These are phyloP conservation scores for Cyberlindnera nakhonratchasimensis DNA, from an alignment of 805 yeast genomes.

Conservation along the genomic window DNA sequence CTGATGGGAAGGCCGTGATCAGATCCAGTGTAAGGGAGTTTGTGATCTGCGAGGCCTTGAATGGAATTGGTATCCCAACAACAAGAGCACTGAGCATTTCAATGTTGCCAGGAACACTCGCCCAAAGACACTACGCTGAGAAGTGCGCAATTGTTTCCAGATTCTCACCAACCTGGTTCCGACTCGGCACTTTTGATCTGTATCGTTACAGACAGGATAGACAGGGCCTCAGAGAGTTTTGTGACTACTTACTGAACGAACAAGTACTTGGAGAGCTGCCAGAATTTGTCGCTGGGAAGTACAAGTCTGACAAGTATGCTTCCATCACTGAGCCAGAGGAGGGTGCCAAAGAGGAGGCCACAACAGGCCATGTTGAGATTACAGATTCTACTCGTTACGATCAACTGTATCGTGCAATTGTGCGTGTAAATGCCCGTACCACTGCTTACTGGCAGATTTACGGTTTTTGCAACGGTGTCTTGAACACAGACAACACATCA, in stretches of 20 bases:
- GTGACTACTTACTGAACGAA: conserved; percentile 70
- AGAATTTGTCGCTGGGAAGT: conserved; percentile 23
- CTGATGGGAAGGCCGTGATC: conserved; percentile 93
- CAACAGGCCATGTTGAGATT: conserved; percentile 18
- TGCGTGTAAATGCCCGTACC: conserved; percentile 68
- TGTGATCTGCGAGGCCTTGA: conserved; percentile 74
- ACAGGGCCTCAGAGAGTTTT: conserved; percentile 53
- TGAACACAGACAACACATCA: conserved; percentile 92
- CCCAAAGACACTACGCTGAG: conserved; percentile 69
- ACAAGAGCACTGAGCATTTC: conserved; percentile 80
- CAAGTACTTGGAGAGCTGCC: conserved; percentile 42
- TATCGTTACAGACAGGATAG: conserved; percentile 72
- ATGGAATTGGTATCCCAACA: conserved; percentile 81
- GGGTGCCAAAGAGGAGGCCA: neutral
- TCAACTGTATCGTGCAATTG: conserved; percentile 65
- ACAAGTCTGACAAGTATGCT: conserved; percentile 22
- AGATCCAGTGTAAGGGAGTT: conserved; percentile 88
- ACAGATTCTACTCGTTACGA: conserved; percentile 58
- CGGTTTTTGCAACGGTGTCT: conserved; percentile 91
- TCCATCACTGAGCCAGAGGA: conserved; percentile 25
- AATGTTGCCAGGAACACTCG: conserved; percentile 68
- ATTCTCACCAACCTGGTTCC: conserved; percentile 81
- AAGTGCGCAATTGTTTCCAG: conserved; percentile 82
- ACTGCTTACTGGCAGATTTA: conserved; percentile 87
- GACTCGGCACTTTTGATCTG: conserved; percentile 86